phyloP scores from a whole-genome alignment of 805 yeast species.

The Saccharomycopsis sp. region DNA sequence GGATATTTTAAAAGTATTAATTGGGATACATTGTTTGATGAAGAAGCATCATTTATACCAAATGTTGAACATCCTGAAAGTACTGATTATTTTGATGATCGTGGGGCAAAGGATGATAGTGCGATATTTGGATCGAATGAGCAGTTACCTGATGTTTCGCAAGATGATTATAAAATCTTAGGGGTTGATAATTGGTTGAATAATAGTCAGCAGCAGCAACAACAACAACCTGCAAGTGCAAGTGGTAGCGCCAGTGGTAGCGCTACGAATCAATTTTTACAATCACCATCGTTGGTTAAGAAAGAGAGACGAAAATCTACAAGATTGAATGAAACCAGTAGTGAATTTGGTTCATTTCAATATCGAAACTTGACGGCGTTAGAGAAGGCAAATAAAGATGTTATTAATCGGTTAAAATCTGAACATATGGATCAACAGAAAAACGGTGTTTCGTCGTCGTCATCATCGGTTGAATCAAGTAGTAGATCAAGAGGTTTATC shows the following conservation, averaged over 20 bases:
- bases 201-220: no score
- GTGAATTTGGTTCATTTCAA: conserved; percentile 88
- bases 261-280: conserved; percentile 29
- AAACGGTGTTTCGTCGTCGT: conserved; percentile 33
- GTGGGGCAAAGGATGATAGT: conserved; percentile 65
- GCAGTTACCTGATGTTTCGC: neutral
- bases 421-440: conserved; percentile 62
- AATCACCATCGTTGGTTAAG: conserved; percentile 41
- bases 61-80: conserved; percentile 69
- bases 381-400: conserved; percentile 91
- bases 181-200: conserved; percentile 14
- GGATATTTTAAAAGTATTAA: conserved; percentile 64
- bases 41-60: conserved; percentile 82
- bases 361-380: conserved; percentile 84
- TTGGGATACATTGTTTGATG: conserved; percentile 71
- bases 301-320: conserved; percentile 64
- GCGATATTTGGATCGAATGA: conserved; percentile 28
- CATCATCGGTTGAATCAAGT: conserved; percentile 38
- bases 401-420: conserved; percentile 74
- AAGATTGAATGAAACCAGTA: conserved; percentile 59
- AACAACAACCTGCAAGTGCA: no score
- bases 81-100: conserved; percentile 82
- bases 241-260: conserved; percentile 23
- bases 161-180: conserved; percentile 13
- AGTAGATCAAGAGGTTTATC: conserved; percentile 34